These are phyloP conservation scores for Myriosclerotinia scirpicola DNA, from an alignment of 2,329 filamentous ascomycete genomes.

Conservation along the genomic window DNA sequence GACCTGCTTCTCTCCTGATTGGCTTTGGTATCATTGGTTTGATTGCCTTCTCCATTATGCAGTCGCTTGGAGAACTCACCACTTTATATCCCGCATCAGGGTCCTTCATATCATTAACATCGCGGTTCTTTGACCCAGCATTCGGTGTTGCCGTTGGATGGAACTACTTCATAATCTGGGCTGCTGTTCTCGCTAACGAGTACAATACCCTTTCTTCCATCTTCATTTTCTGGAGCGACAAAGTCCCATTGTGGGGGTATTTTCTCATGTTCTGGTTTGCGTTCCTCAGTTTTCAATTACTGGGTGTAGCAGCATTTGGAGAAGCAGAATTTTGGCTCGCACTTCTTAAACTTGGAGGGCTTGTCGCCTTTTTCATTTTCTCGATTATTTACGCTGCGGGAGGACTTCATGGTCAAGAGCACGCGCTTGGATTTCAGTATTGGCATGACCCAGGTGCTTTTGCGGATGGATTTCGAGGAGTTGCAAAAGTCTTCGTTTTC, in stretches of 20 bases:
- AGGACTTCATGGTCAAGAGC: constrained; percentile 59
- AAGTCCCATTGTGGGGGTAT: constrained; percentile 62
- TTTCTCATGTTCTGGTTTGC: constrained; percentile 75
- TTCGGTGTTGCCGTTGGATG: constrained; percentile 65
- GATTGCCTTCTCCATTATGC: constrained; percentile 58
- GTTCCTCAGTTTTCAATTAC: constrained; percentile 66
- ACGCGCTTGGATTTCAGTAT: constrained; percentile 64
- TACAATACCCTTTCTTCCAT: constrained; percentile 70
- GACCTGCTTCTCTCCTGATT: constrained; percentile 70
- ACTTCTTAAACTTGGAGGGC: constrained; percentile 67
- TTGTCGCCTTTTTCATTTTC: constrained; percentile 73
- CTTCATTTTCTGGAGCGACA: constrained; percentile 64
- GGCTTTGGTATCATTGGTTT: constrained; percentile 72
- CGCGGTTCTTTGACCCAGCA: constrained; percentile 69
- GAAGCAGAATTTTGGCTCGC: constrained; percentile 80
- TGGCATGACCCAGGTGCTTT: constrained; percentile 73
- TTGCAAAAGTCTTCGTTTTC: constrained; percentile 66
- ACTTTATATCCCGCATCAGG: constrained; percentile 71
- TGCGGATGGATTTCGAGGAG: constrained; percentile 64
- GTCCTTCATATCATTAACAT: constrained; percentile 68
- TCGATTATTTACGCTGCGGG: constrained; percentile 70
- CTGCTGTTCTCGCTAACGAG: constrained; percentile 61
- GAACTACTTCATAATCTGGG: constrained; percentile 41
- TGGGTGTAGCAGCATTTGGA: constrained; percentile 73
- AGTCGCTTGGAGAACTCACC: constrained; percentile 72